Conservation (phyloP, 192 early-diverging fungal genomes). For the Funneliformis mosseae region DNA sequence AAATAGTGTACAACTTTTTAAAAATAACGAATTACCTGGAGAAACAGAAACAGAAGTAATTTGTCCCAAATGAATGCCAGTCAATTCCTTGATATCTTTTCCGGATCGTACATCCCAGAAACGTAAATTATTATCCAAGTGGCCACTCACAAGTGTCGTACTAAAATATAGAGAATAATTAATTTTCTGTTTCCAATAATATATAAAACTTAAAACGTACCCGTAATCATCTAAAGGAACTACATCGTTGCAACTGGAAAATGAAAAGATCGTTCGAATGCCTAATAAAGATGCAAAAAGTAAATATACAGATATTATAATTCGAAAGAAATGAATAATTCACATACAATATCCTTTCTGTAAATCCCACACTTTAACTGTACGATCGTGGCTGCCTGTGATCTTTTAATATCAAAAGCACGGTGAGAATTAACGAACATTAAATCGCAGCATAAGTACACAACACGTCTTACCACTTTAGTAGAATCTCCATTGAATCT, state of each 20-base stretch:
- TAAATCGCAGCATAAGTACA: neutral
- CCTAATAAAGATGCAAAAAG: slow-evolving; percentile 42
- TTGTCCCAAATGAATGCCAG: slow-evolving; percentile 83
- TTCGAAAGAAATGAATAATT: neutral
- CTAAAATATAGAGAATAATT: slow-evolving; percentile 41
- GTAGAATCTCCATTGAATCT: slow-evolving; percentile 79
- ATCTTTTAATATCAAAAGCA: slow-evolving; percentile 44
- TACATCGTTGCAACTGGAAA: slow-evolving; percentile 95
- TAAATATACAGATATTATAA: neutral
- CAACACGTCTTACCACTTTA: slow-evolving; percentile 62
- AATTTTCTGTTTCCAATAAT: neutral
- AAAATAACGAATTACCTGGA: slow-evolving; percentile 51
- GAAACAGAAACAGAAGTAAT: slow-evolving; percentile 84
- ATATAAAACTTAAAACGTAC: slow-evolving; percentile 28
- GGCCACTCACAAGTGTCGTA: slow-evolving; percentile 83
- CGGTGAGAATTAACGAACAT: neutral
- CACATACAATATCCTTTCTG: slow-evolving; percentile 82
- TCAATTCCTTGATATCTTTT: slow-evolving; percentile 81
- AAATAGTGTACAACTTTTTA: neutral
- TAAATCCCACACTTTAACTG: slow-evolving; percentile 95
- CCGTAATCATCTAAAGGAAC: slow-evolving; percentile 77
- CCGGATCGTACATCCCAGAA: slow-evolving; percentile 89
- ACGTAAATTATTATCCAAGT: slow-evolving; percentile 91
- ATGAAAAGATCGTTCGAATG: slow-evolving; percentile 86
- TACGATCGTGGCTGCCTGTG: slow-evolving; percentile 94